Conservation (phyloP, 1,139 yeast species). For the Kurtzmaniella quercitrusa region DNA sequence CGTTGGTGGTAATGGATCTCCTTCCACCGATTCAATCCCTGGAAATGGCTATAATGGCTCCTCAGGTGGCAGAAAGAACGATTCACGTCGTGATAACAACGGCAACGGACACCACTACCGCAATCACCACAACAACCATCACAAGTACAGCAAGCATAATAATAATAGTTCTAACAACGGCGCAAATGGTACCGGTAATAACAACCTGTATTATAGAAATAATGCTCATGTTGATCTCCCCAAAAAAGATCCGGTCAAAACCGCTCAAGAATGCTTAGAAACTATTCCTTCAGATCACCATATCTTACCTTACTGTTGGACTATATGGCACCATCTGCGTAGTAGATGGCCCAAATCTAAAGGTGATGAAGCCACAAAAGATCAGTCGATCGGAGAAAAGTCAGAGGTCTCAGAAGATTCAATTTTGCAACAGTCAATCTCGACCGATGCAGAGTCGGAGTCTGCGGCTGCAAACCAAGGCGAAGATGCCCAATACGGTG, state of each 20-base stretch:
- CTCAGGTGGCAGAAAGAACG: constrained; percentile 9
- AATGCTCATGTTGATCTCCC: constrained; percentile 25
- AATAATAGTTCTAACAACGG: constrained; percentile 9
- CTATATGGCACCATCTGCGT: constrained; percentile 45
- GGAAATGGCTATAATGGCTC: not conserved
- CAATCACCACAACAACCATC: constrained; percentile 7
- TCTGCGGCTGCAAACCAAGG: not conserved
- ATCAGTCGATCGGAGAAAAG: constrained; percentile 6
- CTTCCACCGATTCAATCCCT: not conserved
- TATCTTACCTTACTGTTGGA: constrained; percentile 47
- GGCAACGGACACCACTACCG: constrained; percentile 5
- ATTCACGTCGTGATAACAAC: constrained; percentile 4
- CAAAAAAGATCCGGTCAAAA: constrained; percentile 30
- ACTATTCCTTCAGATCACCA: constrained; percentile 31
- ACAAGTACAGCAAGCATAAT: constrained; percentile 6
- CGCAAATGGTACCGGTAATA: constrained; percentile 8
- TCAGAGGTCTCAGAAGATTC: constrained; percentile 6
- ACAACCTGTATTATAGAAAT: constrained; percentile 6
- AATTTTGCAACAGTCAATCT: constrained; percentile 15
- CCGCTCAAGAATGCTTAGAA: constrained; percentile 30
- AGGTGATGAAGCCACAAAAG: constrained; percentile 10
- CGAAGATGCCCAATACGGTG: constrained; percentile 20
- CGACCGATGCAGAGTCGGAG: not conserved
- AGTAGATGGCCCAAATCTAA: constrained; percentile 18
- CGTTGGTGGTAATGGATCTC: constrained; percentile 9